phyloP scores from a whole-genome alignment of 495 filamentous ascomycete genomes.

The Penicillium verhagenii region DNA sequence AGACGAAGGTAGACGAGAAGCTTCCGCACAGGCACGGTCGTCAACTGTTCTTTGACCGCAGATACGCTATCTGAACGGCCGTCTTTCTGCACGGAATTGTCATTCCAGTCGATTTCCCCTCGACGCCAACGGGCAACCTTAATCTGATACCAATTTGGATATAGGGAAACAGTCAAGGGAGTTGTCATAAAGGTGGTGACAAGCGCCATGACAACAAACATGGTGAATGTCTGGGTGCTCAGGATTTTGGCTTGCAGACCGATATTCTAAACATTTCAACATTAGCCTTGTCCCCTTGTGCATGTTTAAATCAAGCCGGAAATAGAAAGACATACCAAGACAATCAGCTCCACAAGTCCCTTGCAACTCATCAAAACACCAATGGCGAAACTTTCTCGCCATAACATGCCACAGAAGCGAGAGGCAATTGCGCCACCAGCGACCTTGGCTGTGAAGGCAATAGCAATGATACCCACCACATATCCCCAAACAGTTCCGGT shows the following conservation, averaged over 20 bases:
- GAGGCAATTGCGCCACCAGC: conserved; percentile 82
- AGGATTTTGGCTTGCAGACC: conserved; percentile 90
- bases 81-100: conserved; percentile 51
- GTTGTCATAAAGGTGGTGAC: conserved; percentile 92
- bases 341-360: conserved; percentile 92
- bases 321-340: conserved; percentile 62
- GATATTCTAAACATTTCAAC: conserved; percentile 65
- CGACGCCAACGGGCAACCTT: conserved; percentile 88
- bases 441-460: conserved; percentile 87
- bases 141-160: conserved; percentile 86
- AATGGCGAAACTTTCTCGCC: conserved; percentile 91
- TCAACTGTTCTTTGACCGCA: conserved; percentile 44
- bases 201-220: conserved; percentile 98
- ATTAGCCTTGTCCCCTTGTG: neutral
- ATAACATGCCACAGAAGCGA: conserved; percentile 72
- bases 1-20: conserved; percentile 74
- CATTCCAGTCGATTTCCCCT: conserved; percentile 94
- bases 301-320: neutral
- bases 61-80: conserved; percentile 36
- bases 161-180: conserved; percentile 72
- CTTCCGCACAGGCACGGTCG: conserved; percentile 37
- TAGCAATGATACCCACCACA: conserved; percentile 76
- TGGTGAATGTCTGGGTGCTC: conserved; percentile 85
- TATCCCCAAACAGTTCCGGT: conserved; percentile 88
- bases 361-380: conserved; percentile 98